A percentile compares a stretch with the other conserved stretches of the same genome.
Evolutionary conservation across 1,284 basidiomycete genomes (phyloP).

Genomic region (Malassezia psittaci): DNA sequence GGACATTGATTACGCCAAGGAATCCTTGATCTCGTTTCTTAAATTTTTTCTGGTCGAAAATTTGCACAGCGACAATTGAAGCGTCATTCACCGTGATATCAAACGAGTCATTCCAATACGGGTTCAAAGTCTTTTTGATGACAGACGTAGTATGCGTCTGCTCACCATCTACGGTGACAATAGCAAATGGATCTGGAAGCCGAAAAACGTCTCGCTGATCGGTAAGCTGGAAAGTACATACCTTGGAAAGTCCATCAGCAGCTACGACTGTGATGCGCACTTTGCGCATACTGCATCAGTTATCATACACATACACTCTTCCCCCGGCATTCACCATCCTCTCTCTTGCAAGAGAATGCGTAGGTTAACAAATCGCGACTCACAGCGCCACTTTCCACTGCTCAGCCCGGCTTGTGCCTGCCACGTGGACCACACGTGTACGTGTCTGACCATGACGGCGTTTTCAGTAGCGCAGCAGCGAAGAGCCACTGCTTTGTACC

Average conservation of each 20-base stretch:
- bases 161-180: constrained; percentile 85
- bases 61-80: constrained; percentile 82
- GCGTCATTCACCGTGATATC: constrained; percentile 67
- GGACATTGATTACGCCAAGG: constrained; percentile 82
- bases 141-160: constrained; percentile 75
- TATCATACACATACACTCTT: constrained; percentile 2
- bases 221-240: constrained; percentile 5
- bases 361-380: too few relatives aligned
- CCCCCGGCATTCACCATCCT: constrained; percentile 25
- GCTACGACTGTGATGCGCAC: constrained; percentile 46
- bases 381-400: not conserved
- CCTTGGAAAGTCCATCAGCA: constrained; percentile 42
- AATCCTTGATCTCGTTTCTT: constrained; percentile 90
- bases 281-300: constrained; percentile 28
- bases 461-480: constrained; percentile 31
- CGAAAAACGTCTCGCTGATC: constrained; percentile 51
- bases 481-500: constrained; percentile 37
- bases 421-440: not conserved
- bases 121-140: constrained; percentile 48
- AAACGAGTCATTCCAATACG: constrained; percentile 48
- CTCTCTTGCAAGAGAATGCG: not conserved
- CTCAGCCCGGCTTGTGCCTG: not conserved
- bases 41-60: constrained; percentile 94
- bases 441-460: constrained; percentile 12
- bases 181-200: constrained; percentile 84